These are phyloP conservation scores for Carnegiea gigantea DNA, from an alignment of 179 eudicot genomes.

Conservation along the genomic window DNA sequence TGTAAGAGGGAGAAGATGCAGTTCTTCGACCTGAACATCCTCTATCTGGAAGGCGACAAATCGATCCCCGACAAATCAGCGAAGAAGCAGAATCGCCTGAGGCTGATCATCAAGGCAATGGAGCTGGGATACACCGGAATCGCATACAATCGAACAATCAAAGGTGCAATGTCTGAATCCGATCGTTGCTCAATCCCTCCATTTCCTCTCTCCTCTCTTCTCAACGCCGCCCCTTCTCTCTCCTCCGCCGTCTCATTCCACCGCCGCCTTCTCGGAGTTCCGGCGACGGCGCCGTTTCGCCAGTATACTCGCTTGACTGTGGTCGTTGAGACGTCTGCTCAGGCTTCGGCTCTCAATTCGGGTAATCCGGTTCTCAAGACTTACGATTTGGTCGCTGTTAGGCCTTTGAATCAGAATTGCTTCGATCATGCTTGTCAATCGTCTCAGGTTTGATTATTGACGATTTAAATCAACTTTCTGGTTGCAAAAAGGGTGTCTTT, in stretches of 20 bases:
- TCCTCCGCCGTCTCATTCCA: slow-evolving; percentile 56
- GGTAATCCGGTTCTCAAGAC: slow-evolving; percentile 72
- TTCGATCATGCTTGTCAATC: slow-evolving; percentile 72
- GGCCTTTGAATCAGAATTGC: slow-evolving; percentile 66
- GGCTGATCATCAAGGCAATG: slow-evolving; percentile 53
- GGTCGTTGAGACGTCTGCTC: slow-evolving; percentile 47
- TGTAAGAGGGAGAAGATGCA: slow-evolving; percentile 38
- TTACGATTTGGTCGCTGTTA: slow-evolving; percentile 80
- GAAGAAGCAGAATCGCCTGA: slow-evolving; percentile 47
- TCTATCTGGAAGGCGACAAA: slow-evolving; percentile 51
- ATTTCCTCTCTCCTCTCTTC: slow-evolving; percentile 61
- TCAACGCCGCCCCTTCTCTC: slow-evolving; percentile 41
- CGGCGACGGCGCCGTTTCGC: slow-evolving; percentile 49
- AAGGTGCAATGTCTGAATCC: slow-evolving; percentile 71
- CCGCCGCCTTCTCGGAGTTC: slow-evolving; percentile 53
- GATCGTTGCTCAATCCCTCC: slow-evolving; percentile 65
- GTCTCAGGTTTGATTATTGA: slow-evolving; percentile 45
- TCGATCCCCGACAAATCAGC: slow-evolving; percentile 32
- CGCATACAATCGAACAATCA: slow-evolving; percentile 74
- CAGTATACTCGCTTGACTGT: slow-evolving; percentile 83
- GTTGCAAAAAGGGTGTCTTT: not conserved
- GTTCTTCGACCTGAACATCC: slow-evolving; percentile 81
- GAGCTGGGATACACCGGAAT: slow-evolving; percentile 84
- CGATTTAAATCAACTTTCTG: not conserved
- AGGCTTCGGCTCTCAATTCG: slow-evolving; percentile 65